phyloP scores from a whole-genome alignment of 176 grass and related monocot species.

The Metroxylon sagu region DNA sequence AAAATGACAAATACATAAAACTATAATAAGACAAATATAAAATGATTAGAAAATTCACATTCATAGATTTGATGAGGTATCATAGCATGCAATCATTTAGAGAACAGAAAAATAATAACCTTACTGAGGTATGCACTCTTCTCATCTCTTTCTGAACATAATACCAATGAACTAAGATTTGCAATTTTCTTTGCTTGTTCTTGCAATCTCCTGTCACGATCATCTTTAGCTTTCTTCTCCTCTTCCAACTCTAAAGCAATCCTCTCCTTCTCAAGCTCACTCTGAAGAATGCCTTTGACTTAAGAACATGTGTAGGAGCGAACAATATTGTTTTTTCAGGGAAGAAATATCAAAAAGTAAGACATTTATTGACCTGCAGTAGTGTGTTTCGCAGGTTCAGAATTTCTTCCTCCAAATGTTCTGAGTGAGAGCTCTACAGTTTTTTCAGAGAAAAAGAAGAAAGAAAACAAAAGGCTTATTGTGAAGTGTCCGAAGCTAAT shows the following conservation, averaged over 20 bases:
- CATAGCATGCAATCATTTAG: constrained; percentile 5
- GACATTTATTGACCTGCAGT: constrained; percentile 45
- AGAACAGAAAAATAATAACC: constrained; percentile 30
- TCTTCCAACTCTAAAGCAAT: constrained; percentile 88
- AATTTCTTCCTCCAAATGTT: constrained; percentile 91
- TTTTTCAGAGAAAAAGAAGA: too few species aligned
- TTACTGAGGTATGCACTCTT: constrained; percentile 35
- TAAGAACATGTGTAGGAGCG: too few species aligned
- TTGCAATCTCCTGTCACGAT: constrained; percentile 66
- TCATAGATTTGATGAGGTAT: neutral
- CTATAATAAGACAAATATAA: too few species aligned
- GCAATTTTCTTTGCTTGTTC: constrained; percentile 90
- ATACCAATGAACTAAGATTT: constrained; percentile 83
- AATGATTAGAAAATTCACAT: too few species aligned
- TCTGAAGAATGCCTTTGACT: constrained; percentile 36
- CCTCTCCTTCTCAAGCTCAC: constrained; percentile 93
- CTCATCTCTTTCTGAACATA: constrained; percentile 85
- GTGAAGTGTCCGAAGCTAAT: constrained; percentile 6
- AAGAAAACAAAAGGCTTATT: constrained; percentile 2
- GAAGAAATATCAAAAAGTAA: too few species aligned
- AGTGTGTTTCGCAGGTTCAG: constrained; percentile 79
- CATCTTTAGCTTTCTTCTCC: constrained; percentile 88
- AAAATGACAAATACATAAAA: too few species aligned
- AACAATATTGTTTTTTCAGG: too few species aligned
- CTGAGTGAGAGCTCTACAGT: constrained; percentile 72